A percentile compares a stretch with the other conserved stretches of the same genome.
These are phyloP conservation scores for Dactylonectria estremocensis DNA, from an alignment of 2,329 filamentous ascomycete species.

Conservation along the genomic window DNA sequence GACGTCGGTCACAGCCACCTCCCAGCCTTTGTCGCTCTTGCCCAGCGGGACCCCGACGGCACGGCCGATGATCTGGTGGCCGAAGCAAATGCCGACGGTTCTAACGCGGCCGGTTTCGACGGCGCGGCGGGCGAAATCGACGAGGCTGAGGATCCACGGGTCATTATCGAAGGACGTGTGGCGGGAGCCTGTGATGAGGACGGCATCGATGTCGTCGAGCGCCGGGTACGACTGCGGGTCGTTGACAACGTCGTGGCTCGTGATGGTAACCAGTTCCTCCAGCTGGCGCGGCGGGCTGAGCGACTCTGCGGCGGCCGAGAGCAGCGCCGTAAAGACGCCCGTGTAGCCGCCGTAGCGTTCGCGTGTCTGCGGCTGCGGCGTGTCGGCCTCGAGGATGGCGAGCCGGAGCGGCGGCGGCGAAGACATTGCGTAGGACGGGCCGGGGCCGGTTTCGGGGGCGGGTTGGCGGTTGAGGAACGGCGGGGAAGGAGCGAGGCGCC, in stretches of 20 bases:
- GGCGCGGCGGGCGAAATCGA: slow-evolving; percentile 55
- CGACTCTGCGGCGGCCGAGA: slow-evolving; percentile 67
- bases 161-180: slow-evolving; percentile 61
- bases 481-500: not conserved
- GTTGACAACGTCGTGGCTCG: slow-evolving; percentile 79
- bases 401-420: slow-evolving; percentile 72
- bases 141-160: slow-evolving; percentile 61
- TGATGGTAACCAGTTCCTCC: slow-evolving; percentile 68
- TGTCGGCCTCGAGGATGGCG: slow-evolving; percentile 91
- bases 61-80: slow-evolving; percentile 64
- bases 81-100: slow-evolving; percentile 66
- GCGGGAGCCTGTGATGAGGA: slow-evolving; percentile 86
- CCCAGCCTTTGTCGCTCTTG: slow-evolving; percentile 60
- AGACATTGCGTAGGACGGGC: not conserved
- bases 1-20: slow-evolving; percentile 61
- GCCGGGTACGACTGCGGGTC: slow-evolving; percentile 78
- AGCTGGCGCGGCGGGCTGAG: slow-evolving; percentile 60
- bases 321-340: slow-evolving; percentile 76
- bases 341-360: slow-evolving; percentile 81
- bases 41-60: slow-evolving; percentile 58
- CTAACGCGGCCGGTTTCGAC: slow-evolving; percentile 70
- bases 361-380: slow-evolving; percentile 75
- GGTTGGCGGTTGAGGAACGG: slow-evolving; percentile 4
- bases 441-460: not conserved
- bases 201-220: slow-evolving; percentile 82